phyloP scores from a whole-genome alignment of 2,329 filamentous ascomycete genomes.

The Madurella fahalii region DNA sequence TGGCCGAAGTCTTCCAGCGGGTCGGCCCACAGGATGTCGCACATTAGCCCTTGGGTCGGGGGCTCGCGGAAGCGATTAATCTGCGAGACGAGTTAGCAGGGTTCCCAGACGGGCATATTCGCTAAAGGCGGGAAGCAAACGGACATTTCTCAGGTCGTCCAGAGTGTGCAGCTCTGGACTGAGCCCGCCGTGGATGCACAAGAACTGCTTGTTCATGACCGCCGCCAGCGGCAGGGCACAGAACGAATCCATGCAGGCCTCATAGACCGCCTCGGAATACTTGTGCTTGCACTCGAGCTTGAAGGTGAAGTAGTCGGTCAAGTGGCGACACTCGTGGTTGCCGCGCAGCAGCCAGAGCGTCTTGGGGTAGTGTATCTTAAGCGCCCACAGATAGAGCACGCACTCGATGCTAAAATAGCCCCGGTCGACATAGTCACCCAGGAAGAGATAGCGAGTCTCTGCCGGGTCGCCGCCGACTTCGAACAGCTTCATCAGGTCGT shows the following conservation, averaged over 20 bases:
- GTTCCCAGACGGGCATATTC: too few relatives aligned
- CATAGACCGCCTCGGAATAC: slow-evolving; percentile 93
- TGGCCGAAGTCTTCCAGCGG: slow-evolving; percentile 97
- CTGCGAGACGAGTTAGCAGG: slow-evolving; percentile 39
- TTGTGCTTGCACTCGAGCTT: slow-evolving; percentile 99
- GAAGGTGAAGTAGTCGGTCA: slow-evolving; percentile 99
- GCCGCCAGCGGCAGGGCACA: slow-evolving; percentile 89
- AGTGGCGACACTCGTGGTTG: slow-evolving; percentile 97
- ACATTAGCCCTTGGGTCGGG: slow-evolving; percentile 96
- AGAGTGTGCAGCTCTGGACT: slow-evolving; percentile 95
- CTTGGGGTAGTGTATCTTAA: slow-evolving; percentile 99
- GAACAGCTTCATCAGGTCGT: slow-evolving; percentile 98
- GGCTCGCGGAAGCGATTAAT: slow-evolving; percentile 98
- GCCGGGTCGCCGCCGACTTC: slow-evolving; percentile 96
- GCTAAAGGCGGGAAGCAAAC: slow-evolving; percentile 31
- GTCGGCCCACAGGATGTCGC: slow-evolving; percentile 98
- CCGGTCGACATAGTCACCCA: slow-evolving; percentile 96
- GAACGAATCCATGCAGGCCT: slow-evolving; percentile 98
- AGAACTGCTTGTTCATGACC: slow-evolving; percentile 99
- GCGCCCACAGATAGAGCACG: slow-evolving; percentile 92
- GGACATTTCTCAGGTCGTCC: slow-evolving; percentile 83
- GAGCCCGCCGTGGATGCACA: slow-evolving; percentile 95
- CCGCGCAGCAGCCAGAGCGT: slow-evolving; percentile 94
- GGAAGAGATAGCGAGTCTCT: slow-evolving; percentile 93
- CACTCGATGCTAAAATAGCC: slow-evolving; percentile 99